Base-by-base conservation (phyloP, 306 rosid genomes). In the Notholithocarpus densiflorus region DNA sequence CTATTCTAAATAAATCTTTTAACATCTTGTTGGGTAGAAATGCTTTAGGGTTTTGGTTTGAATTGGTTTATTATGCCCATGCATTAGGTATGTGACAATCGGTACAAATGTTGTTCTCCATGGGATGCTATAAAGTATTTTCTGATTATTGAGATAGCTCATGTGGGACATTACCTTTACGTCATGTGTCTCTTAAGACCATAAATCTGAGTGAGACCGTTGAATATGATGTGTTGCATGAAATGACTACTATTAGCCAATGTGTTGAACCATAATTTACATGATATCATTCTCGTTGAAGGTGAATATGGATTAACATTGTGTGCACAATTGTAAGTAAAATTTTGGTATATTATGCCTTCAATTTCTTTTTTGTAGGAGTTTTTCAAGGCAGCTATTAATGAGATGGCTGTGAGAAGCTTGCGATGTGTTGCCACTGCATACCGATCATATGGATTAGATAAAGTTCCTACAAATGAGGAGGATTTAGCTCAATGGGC, bases 381-480 rank as follows among this genome's bases (percentile, higher is more conserved):
- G 0, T 84, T 82, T 83, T 91, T 95, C 73, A 85, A 51, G 86
- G 78, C 70, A 61, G 88, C 96, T 34, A 95, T 95, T 75, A 79
- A 89, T 85, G 86, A 89, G 64, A 95, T 95, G 98, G 98, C 98
- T 78, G 93, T 91, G 71, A 92, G 85, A 73, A 92, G 98, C 84
- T 79, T 95, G 94, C 90, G 98, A 53, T 95, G 98, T 71, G 92
- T 95, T 57, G 98, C 97, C 81, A 87, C 90, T 85, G 98, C 98
- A 72, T 95, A 89, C 82, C 89, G 95, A 87, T 72, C 90, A 53
- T 89, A 84, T 80, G 94, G 90, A 70, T 80, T 79, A 37, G 89
- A 86, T n/a, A 83, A 84, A 73, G 84, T 95, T 89, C 98, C 98
- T 57, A 77, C 88, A 21, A 84, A 83, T 68, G 96, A 89, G 78